These are phyloP conservation scores for Trichosporon sp. DNA, from an alignment of 1,284 basidiomycete genomes.

Conservation along the genomic window DNA sequence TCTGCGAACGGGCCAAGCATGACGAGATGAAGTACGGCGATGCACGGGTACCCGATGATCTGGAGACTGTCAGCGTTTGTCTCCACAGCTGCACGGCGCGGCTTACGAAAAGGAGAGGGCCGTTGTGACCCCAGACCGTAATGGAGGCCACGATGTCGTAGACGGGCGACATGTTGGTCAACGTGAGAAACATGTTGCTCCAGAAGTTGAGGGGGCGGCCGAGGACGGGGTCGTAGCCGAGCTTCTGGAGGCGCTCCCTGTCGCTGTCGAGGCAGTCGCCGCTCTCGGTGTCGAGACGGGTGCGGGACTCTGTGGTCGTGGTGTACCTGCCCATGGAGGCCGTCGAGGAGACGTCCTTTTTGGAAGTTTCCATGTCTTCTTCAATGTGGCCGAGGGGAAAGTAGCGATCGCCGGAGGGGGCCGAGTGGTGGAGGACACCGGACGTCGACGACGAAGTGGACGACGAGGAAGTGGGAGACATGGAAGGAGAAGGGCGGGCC, in stretches of 20 bases:
- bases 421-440: neutral
- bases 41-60: slow-evolving; percentile 5
- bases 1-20: slow-evolving; percentile 5
- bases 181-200: neutral
- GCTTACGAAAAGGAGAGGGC: slow-evolving; percentile 1
- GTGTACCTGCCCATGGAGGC: neutral
- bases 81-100: neutral
- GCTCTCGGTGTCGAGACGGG: neutral
- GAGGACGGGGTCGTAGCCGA: slow-evolving; percentile 3
- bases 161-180: neutral
- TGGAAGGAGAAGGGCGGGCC: neutral
- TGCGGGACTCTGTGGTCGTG: neutral
- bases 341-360: neutral
- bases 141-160: neutral
- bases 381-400: neutral
- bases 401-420: neutral
- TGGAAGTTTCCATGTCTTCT: neutral
- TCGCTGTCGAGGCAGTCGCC: neutral
- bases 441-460: neutral
- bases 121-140: neutral
- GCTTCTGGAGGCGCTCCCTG: slow-evolving; percentile 1
- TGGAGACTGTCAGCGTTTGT: neutral
- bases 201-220: slow-evolving; percentile 4
- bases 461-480: neutral
- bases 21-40: neutral